phyloP scores from a whole-genome alignment of 257 asterid genomes.

The Solanum neorickii region DNA sequence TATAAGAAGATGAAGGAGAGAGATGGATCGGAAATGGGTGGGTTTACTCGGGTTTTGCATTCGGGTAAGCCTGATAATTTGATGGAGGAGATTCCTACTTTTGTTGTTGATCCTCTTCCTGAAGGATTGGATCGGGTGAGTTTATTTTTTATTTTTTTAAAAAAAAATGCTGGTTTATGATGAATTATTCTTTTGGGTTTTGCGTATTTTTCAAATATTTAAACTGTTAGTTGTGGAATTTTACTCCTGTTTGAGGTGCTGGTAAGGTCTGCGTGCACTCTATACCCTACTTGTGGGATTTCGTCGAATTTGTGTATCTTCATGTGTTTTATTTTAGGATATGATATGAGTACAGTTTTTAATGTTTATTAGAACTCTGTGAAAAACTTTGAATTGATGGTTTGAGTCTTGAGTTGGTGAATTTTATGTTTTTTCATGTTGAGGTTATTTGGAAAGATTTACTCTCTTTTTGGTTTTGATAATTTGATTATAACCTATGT shows the following conservation, averaged over 20 bases:
- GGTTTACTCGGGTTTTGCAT: conserved; percentile 85
- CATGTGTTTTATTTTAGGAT: neutral
- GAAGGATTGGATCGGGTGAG: conserved; percentile 93
- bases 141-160: no score
- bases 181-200: neutral
- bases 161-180: neutral
- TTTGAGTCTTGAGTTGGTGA: neutral
- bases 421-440: neutral
- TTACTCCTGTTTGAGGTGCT: neutral
- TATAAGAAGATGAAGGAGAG: conserved; percentile 63
- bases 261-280: neutral
- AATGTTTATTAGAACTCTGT: neutral
- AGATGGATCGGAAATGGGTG: conserved; percentile 94
- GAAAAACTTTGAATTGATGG: neutral
- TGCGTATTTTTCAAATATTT: neutral
- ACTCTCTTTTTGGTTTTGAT: neutral
- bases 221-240: neutral
- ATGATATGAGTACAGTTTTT: neutral
- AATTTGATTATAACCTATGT: neutral
- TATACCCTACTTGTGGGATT: neutral
- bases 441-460: neutral
- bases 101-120: conserved; percentile 83
- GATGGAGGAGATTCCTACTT: conserved; percentile 92
- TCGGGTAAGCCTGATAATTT: conserved; percentile 77
- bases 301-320: neutral